A percentile compares a stretch with the other conserved stretches of the same genome.
Conservation (phyloP, 805 yeast genomes). For the Candida boleticola region DNA sequence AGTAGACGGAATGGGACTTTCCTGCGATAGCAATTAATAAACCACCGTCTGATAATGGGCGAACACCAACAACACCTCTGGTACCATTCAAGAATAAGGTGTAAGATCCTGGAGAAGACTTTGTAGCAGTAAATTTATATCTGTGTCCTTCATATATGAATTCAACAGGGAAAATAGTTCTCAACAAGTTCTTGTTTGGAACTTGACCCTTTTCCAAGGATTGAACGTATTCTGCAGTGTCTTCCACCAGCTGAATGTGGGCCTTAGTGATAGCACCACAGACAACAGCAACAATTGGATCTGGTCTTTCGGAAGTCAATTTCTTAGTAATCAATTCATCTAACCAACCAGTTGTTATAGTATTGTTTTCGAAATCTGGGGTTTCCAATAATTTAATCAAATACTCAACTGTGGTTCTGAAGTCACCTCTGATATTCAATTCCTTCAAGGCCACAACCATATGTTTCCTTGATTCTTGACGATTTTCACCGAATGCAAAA, state of each 20-base stretch:
- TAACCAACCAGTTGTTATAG: conserved; percentile 98
- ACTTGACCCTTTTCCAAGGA: conserved; percentile 96
- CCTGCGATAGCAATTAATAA: conserved; percentile 85
- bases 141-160: conserved; percentile 92
- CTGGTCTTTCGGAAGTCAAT: conserved; percentile 97
- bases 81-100: conserved; percentile 93
- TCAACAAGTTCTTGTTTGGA: conserved; percentile 75
- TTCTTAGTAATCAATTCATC: conserved; percentile 93
- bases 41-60: conserved; percentile 93
- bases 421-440: conserved; percentile 95
- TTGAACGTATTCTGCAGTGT: conserved; percentile 62
- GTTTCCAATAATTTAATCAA: conserved; percentile 93
- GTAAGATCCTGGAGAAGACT: conserved; percentile 81
- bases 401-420: conserved; percentile 96
- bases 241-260: conserved; percentile 70
- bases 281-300: conserved; percentile 81
- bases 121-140: conserved; percentile 94
- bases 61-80: conserved; percentile 81
- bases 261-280: conserved; percentile 99
- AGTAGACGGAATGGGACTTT: conserved; percentile 90
- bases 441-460: conserved; percentile 99
- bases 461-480: conserved; percentile 96
- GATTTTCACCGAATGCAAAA: conserved; percentile 97
- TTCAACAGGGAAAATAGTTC: conserved; percentile 88
- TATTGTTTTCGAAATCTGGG: conserved; percentile 93